Conservation (phyloP, 306 rosid genomes). For the Medicago ruthenica region DNA sequence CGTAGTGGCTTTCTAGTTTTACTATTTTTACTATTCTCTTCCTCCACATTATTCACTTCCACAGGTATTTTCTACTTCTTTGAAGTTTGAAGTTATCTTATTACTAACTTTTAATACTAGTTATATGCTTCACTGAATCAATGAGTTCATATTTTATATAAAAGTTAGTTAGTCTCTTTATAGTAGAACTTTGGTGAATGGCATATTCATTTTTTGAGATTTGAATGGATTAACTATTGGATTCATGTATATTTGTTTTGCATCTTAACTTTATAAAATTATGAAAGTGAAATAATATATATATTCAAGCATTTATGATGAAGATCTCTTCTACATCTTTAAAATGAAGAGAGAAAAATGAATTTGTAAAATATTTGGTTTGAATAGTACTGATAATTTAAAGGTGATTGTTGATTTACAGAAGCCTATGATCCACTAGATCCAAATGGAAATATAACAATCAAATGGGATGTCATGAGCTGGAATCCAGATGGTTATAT, state of each 20-base stretch:
- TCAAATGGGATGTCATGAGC: slow-evolving; percentile 87
- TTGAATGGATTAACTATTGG: slow-evolving; percentile 16
- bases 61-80: slow-evolving; percentile 57
- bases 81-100: too few species aligned
- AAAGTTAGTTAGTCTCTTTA: background rate
- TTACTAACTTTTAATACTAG: too few species aligned
- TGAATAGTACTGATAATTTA: background rate
- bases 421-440: slow-evolving; percentile 92
- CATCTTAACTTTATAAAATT: slow-evolving; percentile 1
- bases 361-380: background rate
- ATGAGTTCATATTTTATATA: background rate
- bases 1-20: slow-evolving; percentile 61
- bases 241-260: slow-evolving; percentile 13
- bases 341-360: too few species aligned
- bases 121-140: too few species aligned
- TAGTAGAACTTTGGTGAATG: background rate
- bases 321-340: slow-evolving; percentile 20
- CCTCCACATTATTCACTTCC: slow-evolving; percentile 75
- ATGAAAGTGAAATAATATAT: slow-evolving; percentile 5
- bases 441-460: slow-evolving; percentile 89
- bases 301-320: background rate
- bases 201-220: slow-evolving; percentile 12
- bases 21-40: slow-evolving; percentile 56
- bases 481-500: slow-evolving; percentile 97
- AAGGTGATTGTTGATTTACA: slow-evolving; percentile 47